These are phyloP conservation scores for Aspergillus viridinutans DNA, from an alignment of 2,329 filamentous ascomycete genomes.

Conservation along the genomic window DNA sequence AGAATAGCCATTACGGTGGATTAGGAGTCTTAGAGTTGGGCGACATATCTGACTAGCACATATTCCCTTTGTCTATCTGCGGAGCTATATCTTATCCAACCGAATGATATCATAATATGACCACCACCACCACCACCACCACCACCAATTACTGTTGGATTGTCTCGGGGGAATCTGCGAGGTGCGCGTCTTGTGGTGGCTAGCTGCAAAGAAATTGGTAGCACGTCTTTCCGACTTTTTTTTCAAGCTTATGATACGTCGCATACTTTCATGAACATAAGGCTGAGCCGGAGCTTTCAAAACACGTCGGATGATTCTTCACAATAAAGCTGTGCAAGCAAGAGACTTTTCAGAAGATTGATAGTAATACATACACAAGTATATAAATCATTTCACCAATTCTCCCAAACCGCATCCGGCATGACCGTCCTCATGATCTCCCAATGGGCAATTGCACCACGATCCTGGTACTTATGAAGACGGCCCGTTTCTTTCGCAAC, in stretches of 20 bases:
- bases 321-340: neutral
- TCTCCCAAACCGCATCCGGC: constrained; percentile 75
- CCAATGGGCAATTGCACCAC: constrained; percentile 84
- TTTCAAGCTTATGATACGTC: neutral
- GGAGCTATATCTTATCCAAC: neutral
- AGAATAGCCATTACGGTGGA: constrained; percentile 9
- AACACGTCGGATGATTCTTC: neutral
- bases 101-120: neutral
- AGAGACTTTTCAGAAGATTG: neutral
- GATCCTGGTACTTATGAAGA: constrained; percentile 67
- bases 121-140: neutral
- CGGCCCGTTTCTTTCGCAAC: constrained; percentile 55
- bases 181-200: neutral
- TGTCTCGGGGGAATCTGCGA: neutral
- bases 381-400: constrained; percentile 55
- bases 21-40: constrained; percentile 9
- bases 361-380: neutral
- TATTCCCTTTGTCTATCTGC: neutral
- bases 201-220: neutral
- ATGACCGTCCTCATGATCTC: constrained; percentile 81
- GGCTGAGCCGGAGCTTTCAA: neutral
- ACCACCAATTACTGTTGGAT: neutral
- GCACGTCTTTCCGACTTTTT: neutral
- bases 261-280: neutral
- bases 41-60: neutral